Evolutionary conservation across 1,139 yeast species (phyloP), one percentile per base, ranked within the genome.

Genomic region (Zygotorulaspora mrakii): DNA sequence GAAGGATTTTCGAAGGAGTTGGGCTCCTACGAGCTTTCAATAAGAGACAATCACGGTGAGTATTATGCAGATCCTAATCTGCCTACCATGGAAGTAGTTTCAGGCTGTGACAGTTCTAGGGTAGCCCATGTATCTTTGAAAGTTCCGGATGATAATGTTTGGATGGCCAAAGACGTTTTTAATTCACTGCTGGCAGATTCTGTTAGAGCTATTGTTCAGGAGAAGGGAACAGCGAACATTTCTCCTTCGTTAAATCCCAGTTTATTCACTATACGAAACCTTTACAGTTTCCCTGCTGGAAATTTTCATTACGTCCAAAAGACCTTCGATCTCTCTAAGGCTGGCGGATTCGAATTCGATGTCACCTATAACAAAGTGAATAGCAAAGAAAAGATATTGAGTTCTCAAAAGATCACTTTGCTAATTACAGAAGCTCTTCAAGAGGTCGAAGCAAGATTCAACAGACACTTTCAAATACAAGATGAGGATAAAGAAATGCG

Each of bases 121-220:
- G 67, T 85, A 0, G 86, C 83, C 49, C 85, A 86, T 58, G 55
- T 79, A 25, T 77, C 91, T 17, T 65, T 89, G 49, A 69, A 67
- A 16, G 81, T 86, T 2, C 95, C 96, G 0, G 77, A 74, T 53
- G 86, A 76, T 31, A 73, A 79, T 46, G 71, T 77, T 5, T 89
- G 96, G 96, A 73, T 73, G 55, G 94, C 94, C 2, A 74, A 74
- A 45, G 96, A 87, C 42, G 73, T 89, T 4, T 84, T 82, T 56
- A 66, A 78, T 55, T 76, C 88, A 0, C 52, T 88, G 47, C 55
- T 87, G 29, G 82, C 81, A 53, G 94, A 86, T 42, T 76, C 85
- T 3, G 66, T 88, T 11, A 64, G 71, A 40, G 65, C 67, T n/a
- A 56, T 82, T 22, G 55, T 72, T 13, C 69, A 69, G 20, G 55